A percentile compares a stretch with the other conserved stretches of the same genome.
phyloP scores from a whole-genome alignment of 2,329 filamentous ascomycete genomes.

The Colletotrichum sidae region DNA sequence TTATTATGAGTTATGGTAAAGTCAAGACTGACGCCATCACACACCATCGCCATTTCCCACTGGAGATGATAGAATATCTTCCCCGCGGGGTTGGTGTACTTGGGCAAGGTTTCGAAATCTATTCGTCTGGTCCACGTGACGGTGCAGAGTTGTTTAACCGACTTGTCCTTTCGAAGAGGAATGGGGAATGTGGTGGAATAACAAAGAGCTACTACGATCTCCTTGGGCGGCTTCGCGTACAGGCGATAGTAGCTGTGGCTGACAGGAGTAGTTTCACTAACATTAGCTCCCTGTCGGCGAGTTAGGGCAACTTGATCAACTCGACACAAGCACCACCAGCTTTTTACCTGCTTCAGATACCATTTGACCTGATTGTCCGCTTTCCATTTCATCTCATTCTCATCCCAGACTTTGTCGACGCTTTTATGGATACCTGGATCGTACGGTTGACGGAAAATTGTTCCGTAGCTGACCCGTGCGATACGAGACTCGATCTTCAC shows the following conservation, averaged over 20 bases:
- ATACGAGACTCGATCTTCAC: slow-evolving; percentile 39
- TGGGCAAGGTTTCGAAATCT: slow-evolving; percentile 20
- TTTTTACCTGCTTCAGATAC: slow-evolving; percentile 43
- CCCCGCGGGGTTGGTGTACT: slow-evolving; percentile 27
- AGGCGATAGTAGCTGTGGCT: rapidly evolving
- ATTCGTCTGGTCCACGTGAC: slow-evolving; percentile 39
- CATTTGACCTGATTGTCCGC: slow-evolving; percentile 42
- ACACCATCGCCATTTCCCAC: slow-evolving; percentile 1
- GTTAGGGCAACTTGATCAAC: not conserved
- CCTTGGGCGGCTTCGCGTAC: not conserved
- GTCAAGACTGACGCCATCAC: too few relatives aligned
- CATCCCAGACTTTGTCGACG: slow-evolving; percentile 37
- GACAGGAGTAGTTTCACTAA: slow-evolving; percentile 19
- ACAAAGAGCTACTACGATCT: slow-evolving; percentile 13
- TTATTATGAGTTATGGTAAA: too few relatives aligned
- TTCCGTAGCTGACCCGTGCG: slow-evolving; percentile 45
- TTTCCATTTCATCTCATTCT: not conserved
- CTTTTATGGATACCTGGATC: not conserved
- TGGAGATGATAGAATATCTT: slow-evolving; percentile 20
- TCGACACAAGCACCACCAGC: not conserved
- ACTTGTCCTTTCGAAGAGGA: rapidly evolving
- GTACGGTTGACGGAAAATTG: not conserved
- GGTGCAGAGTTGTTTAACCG: slow-evolving; percentile 36
- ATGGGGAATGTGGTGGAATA: not conserved
- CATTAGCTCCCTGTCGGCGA: slow-evolving; percentile 13